These are phyloP conservation scores for Rosellinia necatrix DNA, from an alignment of 2,329 filamentous ascomycete species.

Conservation along the genomic window DNA sequence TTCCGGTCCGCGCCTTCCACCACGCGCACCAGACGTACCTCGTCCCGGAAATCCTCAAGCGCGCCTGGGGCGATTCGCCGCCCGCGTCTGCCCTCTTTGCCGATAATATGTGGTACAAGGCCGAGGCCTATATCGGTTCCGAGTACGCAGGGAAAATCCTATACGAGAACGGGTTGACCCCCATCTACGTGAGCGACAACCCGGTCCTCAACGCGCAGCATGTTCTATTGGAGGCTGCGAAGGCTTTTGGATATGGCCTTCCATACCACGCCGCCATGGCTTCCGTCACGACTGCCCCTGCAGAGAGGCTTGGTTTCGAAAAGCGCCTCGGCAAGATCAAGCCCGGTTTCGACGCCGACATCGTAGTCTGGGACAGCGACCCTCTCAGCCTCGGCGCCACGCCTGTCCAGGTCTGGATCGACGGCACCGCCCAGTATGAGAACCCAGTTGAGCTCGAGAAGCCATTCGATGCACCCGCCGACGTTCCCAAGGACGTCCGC, in stretches of 20 bases:
- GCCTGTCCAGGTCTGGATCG: slow-evolving; percentile 67
- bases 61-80: slow-evolving; percentile 57
- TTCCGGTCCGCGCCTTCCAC: slow-evolving; percentile 69
- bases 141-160: slow-evolving; percentile 70
- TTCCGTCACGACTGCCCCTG: slow-evolving; percentile 62
- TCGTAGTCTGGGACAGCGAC: slow-evolving; percentile 67
- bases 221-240: slow-evolving; percentile 68
- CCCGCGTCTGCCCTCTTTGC: slow-evolving; percentile 69
- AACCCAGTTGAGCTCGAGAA: slow-evolving; percentile 60
- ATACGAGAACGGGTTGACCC: slow-evolving; percentile 66
- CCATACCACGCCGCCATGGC: slow-evolving; percentile 64
- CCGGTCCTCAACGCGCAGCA: slow-evolving; percentile 72
- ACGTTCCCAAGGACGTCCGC: slow-evolving; percentile 46
- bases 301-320: slow-evolving; percentile 61
- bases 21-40: slow-evolving; percentile 71
- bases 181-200: slow-evolving; percentile 73
- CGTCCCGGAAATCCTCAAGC: slow-evolving; percentile 67
- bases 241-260: slow-evolving; percentile 63
- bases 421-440: slow-evolving; percentile 62
- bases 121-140: slow-evolving; percentile 67
- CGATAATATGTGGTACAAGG: slow-evolving; percentile 75
- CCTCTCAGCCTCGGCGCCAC: slow-evolving; percentile 63
- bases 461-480: slow-evolving; percentile 46
- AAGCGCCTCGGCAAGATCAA: slow-evolving; percentile 65
- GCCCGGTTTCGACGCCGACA: slow-evolving; percentile 64